A percentile compares a stretch with the other conserved stretches of the same genome.
Conservation (phyloP, 805 yeast genomes). For the Starmerella apis region DNA sequence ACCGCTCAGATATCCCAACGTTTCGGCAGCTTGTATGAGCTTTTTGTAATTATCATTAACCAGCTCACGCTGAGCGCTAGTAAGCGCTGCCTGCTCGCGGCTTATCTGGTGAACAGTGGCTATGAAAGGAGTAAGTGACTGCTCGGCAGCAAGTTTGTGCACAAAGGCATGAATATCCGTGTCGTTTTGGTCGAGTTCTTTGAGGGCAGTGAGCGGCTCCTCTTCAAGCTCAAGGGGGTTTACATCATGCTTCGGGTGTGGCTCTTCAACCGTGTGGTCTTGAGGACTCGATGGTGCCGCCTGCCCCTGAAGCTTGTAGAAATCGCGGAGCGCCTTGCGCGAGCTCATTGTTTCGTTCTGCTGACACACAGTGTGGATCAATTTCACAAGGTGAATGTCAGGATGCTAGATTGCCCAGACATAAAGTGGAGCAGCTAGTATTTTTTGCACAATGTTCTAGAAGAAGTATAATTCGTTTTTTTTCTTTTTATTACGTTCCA, state of each 20-base stretch:
- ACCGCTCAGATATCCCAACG: constrained; percentile 26
- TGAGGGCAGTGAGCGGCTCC: constrained; percentile 21
- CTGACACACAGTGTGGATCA: constrained; percentile 1
- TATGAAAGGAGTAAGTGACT: constrained; percentile 25
- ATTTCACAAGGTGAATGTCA: too few species aligned
- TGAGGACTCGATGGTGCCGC: constrained; percentile 1
- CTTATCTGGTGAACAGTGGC: constrained; percentile 26
- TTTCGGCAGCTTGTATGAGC: constrained; percentile 31
- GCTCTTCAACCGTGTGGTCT: constrained; percentile 2
- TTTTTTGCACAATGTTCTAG: not conserved
- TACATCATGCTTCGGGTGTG: not conserved
- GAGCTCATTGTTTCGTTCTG: constrained; percentile 6
- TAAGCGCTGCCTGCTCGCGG: constrained; percentile 28
- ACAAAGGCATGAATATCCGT: constrained; percentile 21
- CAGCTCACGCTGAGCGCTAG: constrained; percentile 33
- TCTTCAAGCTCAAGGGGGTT: constrained; percentile 12
- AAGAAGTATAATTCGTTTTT: not conserved
- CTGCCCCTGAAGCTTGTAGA: constrained; percentile 30
- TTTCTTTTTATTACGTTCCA: not conserved
- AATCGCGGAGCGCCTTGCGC: constrained; percentile 32
- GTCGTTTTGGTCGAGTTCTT: constrained; percentile 24
- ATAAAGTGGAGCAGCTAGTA: too few species aligned
- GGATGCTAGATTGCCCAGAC: too few species aligned
- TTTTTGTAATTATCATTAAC: constrained; percentile 34
- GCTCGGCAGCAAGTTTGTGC: constrained; percentile 16